Evolutionary conservation across 345 rosid species (phyloP).

Genomic region (Sapria himalayana): DNA sequence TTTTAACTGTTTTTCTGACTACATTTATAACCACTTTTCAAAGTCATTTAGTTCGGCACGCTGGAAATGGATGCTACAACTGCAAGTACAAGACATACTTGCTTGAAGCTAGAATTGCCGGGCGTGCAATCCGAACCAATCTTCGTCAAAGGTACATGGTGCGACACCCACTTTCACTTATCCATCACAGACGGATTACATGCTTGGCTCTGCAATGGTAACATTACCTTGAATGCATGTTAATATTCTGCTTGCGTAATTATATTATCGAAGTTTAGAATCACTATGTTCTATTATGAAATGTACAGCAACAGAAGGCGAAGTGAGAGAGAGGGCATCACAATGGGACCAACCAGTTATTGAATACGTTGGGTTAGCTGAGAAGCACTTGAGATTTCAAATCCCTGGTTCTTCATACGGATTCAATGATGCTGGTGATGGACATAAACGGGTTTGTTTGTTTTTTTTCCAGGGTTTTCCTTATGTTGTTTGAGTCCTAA

Average conservation of each 20-base stretch:
- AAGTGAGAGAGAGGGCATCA: slow-evolving; percentile 52
- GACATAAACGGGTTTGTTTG: slow-evolving; percentile 37
- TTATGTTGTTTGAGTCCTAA: neutral
- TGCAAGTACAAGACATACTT: slow-evolving; percentile 29
- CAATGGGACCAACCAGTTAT: slow-evolving; percentile 72
- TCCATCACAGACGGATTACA: slow-evolving; percentile 57
- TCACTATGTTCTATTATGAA: too few relatives aligned
- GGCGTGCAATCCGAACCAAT: slow-evolving; percentile 16
- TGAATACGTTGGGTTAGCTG: slow-evolving; percentile 52
- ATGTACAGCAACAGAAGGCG: slow-evolving; percentile 44
- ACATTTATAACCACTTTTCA: too few relatives aligned
- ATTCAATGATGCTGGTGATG: slow-evolving; percentile 60
- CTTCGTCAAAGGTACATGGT: slow-evolving; percentile 64
- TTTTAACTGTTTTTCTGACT: too few relatives aligned
- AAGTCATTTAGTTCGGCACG: too few relatives aligned
- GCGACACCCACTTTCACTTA: slow-evolving; percentile 35
- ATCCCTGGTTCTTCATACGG: slow-evolving; percentile 42
- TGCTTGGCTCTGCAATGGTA: slow-evolving; percentile 67
- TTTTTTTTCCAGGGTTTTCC: neutral
- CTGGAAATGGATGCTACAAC: too few relatives aligned
- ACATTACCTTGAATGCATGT: too few relatives aligned
- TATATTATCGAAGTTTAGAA: too few relatives aligned
- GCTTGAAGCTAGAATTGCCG: slow-evolving; percentile 39
- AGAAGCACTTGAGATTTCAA: slow-evolving; percentile 64
- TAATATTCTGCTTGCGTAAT: too few relatives aligned